Base-by-base conservation (phyloP, 331 rosid species). In the Arachis monticola region DNA sequence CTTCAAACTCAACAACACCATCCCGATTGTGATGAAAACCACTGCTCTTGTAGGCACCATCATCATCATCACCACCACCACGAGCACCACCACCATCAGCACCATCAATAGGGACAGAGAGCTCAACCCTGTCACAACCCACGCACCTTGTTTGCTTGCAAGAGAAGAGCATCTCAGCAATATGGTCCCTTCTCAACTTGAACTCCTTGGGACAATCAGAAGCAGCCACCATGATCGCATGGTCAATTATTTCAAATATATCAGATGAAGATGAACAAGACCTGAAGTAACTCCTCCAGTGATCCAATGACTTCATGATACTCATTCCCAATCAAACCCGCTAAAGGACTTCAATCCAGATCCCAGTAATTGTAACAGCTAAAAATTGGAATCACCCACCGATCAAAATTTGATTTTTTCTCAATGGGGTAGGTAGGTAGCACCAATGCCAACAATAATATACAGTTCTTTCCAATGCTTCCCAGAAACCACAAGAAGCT, bases 211-310 rank as follows among this genome's bases (percentile, higher is more conserved):
- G 96, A 45, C 92, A 92, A 86, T 95, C 97, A 9, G 86, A 77
- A 64, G 95, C 97, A 2, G 97, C 99, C 70, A 95, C 99, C 83
- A 85, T 66, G 79, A 95, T 95, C 0, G 99, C 99, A 50, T 83
- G 88, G 69, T 95, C 93, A 67, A 95, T 92, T 81, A 95, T 86
- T 5, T 68, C 89, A 32, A 95, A 95, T 48, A 95, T 95, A 47
- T 92, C 91, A 0, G 84, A 90, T 67, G 83, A 87, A 1, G 93
- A 85, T 68, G 83, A 87, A 1, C 92, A 85, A 7, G 88, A 72
- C 13, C 96, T 51, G 52, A 95, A 95, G 85, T 88, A 95, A 74
- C 60, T 75, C 83, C 99, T 87, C 99, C 99, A 95, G 65, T 86
- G 77, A 58, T 88, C 88, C 53, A 95, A 74, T 30, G 97, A 89